These are phyloP conservation scores for Phytopythium vexans DNA, from an alignment of 352 stramenopile species.

Conservation along the genomic window DNA sequence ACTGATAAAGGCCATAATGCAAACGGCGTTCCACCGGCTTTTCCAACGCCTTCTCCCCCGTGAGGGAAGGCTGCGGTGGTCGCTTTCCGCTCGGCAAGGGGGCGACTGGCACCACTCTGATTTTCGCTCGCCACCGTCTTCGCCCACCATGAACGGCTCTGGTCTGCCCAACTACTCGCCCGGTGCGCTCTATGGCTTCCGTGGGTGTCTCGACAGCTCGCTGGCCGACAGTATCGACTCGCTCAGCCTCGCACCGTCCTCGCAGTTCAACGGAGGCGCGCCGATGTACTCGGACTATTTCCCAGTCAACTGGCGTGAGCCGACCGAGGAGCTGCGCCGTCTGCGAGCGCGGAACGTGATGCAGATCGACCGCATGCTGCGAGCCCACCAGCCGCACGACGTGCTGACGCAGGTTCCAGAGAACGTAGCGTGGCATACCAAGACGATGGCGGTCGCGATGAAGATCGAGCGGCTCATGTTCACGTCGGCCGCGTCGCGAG, in stretches of 20 bases:
- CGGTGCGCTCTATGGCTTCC: too few species aligned
- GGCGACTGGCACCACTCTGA: too few species aligned
- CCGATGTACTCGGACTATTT: not conserved
- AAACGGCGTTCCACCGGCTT: too few species aligned
- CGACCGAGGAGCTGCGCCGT: constrained; percentile 27
- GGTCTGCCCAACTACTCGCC: too few species aligned
- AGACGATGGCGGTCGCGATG: constrained; percentile 52
- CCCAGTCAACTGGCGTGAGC: constrained; percentile 20
- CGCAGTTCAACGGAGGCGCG: not conserved
- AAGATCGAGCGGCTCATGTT: constrained; percentile 72
- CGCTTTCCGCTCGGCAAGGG: too few species aligned
- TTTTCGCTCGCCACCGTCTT: too few species aligned
- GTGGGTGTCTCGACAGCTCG: not conserved
- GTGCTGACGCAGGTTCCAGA: constrained; percentile 57
- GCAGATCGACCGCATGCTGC: constrained; percentile 55
- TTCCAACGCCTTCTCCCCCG: too few species aligned
- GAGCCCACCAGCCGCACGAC: constrained; percentile 48
- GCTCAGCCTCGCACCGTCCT: not conserved
- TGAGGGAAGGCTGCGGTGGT: too few species aligned
- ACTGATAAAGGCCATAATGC: not conserved
- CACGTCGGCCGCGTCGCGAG: constrained; percentile 39
- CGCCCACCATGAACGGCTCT: too few species aligned
- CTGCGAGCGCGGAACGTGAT: constrained; percentile 41
- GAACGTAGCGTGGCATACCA: constrained; percentile 59
- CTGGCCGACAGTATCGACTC: not conserved